Evolutionary conservation across 2,329 filamentous ascomycete genomes (phyloP), one percentile per base, ranked within the genome.

Genomic region (Alternaria sp.): DNA sequence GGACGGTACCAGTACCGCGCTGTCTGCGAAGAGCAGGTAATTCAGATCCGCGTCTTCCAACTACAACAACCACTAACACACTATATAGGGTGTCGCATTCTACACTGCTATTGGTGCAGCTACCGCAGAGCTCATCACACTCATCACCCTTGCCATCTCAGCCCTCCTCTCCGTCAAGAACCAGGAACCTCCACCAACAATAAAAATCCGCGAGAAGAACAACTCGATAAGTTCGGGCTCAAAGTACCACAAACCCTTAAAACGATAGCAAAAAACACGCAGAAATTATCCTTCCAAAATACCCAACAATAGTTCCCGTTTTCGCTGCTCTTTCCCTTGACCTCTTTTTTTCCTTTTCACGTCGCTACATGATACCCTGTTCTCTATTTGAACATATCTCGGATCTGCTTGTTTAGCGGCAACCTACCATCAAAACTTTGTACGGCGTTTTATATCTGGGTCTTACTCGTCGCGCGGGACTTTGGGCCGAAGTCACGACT

Each of bases 1-100:
- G 76, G 76, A 0, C 69, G 75, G 5, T 77, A 72, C 62, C 75
- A 78, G 51, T 79, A 79, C 57, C 74, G 74, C 63, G 73, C 74
- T 28, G 75, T 79, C 49, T 79, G 76, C 66, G 72, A 74, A 54
- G 75, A 79, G 60, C 75, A 78, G 72, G 76, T 78, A 61, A 60
- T 64, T 54, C 41, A 34, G 9, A 30, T 22, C 40, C 18, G 12
- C 28, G 10, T 30, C 40, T 20, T 25, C 20, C 6, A 25, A 12
- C 40, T 12, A 11, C 14, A 40, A 3, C 45, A 52, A 40, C 25
- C 9, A 46, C 70, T 76, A 59, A 77, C 62, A 53, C 10, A 14
- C 18, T 9, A 20, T 38, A 7, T 59, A 78, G 76, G 74, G 70
- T 34, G 63, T 77, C 44, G 76, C 76, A 41, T 77, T 78, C 70